Conservation (phyloP, 2,329 filamentous ascomycete genomes). For the Malbranchea zuffiana region DNA sequence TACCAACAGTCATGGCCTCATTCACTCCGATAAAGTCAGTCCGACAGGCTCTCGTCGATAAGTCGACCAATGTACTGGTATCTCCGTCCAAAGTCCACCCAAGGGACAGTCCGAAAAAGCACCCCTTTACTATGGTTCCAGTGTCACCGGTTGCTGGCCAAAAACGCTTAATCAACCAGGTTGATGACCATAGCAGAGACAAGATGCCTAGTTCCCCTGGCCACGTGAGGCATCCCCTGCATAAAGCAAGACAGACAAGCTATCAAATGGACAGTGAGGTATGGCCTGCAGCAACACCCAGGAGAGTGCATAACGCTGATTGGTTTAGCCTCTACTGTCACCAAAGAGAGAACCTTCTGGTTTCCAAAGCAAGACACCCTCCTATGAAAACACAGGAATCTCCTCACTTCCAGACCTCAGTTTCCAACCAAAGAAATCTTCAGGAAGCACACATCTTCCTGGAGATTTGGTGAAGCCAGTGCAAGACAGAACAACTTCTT, state of each 20-base stretch:
- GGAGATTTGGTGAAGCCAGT: no score
- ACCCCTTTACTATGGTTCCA: constrained; percentile 16
- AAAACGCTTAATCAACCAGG: constrained; percentile 32
- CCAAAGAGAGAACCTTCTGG: no score
- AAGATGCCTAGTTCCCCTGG: constrained; percentile 17
- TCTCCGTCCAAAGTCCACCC: constrained; percentile 20
- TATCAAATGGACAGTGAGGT: constrained; percentile 15
- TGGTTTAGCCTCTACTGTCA: no score
- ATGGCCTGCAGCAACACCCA: constrained; percentile 5
- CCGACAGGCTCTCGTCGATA: constrained; percentile 33
- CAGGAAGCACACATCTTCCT: constrained; percentile 14
- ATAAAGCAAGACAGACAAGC: constrained; percentile 15
- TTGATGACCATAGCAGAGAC: constrained; percentile 18
- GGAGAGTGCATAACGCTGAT: no score
- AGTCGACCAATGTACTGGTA: constrained; percentile 32
- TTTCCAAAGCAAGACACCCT: no score
- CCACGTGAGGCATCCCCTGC: constrained; percentile 14
- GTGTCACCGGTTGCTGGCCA: constrained; percentile 29
- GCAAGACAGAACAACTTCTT: constrained; percentile 12
- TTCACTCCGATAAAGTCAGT: constrained; percentile 28
- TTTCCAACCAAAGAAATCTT: constrained; percentile 12
- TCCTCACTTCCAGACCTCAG: constrained; percentile 16
- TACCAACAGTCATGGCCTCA: constrained; percentile 7
- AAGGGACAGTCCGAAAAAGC: constrained; percentile 2
- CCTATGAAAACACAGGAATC: constrained; percentile 10